A percentile compares a stretch with the other conserved stretches of the same genome.
Conservation (phyloP, 1,284 basidiomycete species). For the Apiotrichum sp. region DNA sequence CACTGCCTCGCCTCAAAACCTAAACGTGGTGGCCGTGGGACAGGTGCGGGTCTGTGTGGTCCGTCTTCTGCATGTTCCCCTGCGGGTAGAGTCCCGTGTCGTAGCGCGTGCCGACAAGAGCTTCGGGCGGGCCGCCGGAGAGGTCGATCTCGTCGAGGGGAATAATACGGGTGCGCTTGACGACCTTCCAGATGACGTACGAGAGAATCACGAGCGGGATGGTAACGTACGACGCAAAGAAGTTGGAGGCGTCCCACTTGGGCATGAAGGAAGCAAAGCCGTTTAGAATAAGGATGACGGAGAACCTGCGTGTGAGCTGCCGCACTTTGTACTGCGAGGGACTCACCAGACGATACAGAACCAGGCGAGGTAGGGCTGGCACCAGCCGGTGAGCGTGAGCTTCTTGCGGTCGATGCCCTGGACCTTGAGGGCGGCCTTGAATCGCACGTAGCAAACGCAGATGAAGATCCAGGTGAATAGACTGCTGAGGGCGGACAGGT, state of each 20-base stretch:
- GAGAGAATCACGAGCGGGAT: slow-evolving; percentile 18
- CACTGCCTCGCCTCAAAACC: no score
- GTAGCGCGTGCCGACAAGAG: slow-evolving; percentile 12
- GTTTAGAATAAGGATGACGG: slow-evolving; percentile 15
- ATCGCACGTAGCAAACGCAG: slow-evolving; percentile 64
- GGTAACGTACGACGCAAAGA: slow-evolving; percentile 23
- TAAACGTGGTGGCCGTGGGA: no score
- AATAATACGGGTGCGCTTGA: slow-evolving; percentile 9
- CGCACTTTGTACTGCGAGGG: no score
- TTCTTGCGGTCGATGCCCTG: slow-evolving; percentile 56
- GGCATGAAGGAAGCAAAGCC: slow-evolving; percentile 11
- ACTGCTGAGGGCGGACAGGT: slow-evolving; percentile 50
- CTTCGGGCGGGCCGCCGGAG: slow-evolving; percentile 7
- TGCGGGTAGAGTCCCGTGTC: background rate
- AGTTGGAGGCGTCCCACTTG: slow-evolving; percentile 10
- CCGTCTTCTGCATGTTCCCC: no score
- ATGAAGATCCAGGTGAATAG: slow-evolving; percentile 77
- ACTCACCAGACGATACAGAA: slow-evolving; percentile 5
- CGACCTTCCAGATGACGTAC: slow-evolving; percentile 11
- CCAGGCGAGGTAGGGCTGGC: slow-evolving; percentile 42
- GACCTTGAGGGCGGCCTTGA: slow-evolving; percentile 62
- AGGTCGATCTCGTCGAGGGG: slow-evolving; percentile 70
- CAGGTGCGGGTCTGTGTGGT: no score
- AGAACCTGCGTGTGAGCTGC: background rate
- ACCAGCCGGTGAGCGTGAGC: slow-evolving; percentile 57